Percentiles rank a stretch among this genome's conserved stretches.
phyloP scores from a whole-genome alignment of 306 rosid species.

The Macrotyloma uniflorum region DNA sequence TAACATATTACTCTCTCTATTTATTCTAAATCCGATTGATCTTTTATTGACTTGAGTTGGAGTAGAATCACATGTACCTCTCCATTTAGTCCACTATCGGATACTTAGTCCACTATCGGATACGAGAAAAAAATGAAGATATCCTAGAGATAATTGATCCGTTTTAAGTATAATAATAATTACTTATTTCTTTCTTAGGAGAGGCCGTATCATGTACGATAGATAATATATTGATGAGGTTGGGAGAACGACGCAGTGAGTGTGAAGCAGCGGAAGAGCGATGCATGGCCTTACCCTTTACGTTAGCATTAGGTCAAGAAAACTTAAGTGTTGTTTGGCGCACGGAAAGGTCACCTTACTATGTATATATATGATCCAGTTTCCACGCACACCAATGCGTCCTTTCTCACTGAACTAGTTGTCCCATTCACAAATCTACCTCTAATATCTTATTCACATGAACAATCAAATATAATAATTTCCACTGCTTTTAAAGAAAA shows the following conservation, averaged over 20 bases:
- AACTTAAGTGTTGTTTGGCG: slow-evolving; percentile 33
- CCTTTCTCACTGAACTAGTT: slow-evolving; percentile 4
- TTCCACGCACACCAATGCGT: slow-evolving; percentile 23
- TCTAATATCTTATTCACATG: neutral
- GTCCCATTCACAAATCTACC: slow-evolving; percentile 12
- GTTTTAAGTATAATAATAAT: no score
- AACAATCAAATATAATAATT: neutral
- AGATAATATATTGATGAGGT: neutral
- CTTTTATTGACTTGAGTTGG: no score
- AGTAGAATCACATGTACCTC: no score
- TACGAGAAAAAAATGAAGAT: no score
- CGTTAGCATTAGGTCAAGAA: slow-evolving; percentile 27
- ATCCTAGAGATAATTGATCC: no score
- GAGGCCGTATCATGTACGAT: neutral
- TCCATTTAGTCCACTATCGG: no score
- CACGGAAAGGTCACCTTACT: slow-evolving; percentile 43
- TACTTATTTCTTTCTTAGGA: no score
- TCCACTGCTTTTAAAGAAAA: neutral
- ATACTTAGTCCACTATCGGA: no score
- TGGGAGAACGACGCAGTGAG: neutral
- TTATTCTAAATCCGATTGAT: no score
- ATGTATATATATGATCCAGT: neutral
- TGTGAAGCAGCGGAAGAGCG: slow-evolving; percentile 1
- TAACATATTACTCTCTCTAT: no score
- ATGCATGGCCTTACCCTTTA: slow-evolving; percentile 26